A percentile compares a stretch with the other conserved stretches of the same genome.
phyloP scores from a whole-genome alignment of 2,329 filamentous ascomycete species.

The Cadophora luteo-olivacea region DNA sequence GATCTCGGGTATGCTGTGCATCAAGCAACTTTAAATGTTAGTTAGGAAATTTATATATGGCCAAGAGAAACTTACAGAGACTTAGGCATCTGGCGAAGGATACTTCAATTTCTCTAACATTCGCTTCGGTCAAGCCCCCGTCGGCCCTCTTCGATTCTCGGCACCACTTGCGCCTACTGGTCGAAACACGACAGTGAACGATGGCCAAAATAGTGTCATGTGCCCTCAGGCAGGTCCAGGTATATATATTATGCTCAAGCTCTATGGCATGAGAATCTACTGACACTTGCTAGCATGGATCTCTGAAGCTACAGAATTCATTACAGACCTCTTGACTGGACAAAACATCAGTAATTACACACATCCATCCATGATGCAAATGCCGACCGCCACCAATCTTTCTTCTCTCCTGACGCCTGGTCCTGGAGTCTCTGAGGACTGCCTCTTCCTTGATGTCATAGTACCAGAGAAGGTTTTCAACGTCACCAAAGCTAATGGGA shows the following conservation, averaged over 20 bases:
- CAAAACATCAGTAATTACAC: constrained; percentile 15
- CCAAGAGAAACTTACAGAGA: constrained; percentile 43
- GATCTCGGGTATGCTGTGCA: constrained; percentile 44
- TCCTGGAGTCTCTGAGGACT: constrained; percentile 49
- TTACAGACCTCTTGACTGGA: constrained; percentile 2
- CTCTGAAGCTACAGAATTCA: constrained; percentile 7
- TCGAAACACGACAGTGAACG: constrained; percentile 43
- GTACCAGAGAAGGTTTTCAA: constrained; percentile 50
- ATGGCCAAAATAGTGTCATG: constrained; percentile 33
- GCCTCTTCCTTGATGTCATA: constrained; percentile 55
- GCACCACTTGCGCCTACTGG: constrained; percentile 46
- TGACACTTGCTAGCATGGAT: constrained; percentile 10
- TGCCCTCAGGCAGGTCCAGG: constrained; percentile 36
- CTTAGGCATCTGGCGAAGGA: constrained; percentile 35
- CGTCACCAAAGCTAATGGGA: constrained; percentile 14
- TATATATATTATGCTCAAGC: not conserved
- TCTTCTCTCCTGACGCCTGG: not conserved
- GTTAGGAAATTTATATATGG: constrained; percentile 38
- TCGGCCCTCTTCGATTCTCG: constrained; percentile 52
- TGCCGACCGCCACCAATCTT: not conserved
- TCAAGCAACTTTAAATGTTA: constrained; percentile 42
- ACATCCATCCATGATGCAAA: constrained; percentile 10
- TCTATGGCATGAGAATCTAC: not conserved
- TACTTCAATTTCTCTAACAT: constrained; percentile 53
- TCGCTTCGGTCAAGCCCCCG: constrained; percentile 52